Evolutionary conservation across 257 asterid genomes (phyloP).

Genomic region (Cynanchum wilfordii): DNA sequence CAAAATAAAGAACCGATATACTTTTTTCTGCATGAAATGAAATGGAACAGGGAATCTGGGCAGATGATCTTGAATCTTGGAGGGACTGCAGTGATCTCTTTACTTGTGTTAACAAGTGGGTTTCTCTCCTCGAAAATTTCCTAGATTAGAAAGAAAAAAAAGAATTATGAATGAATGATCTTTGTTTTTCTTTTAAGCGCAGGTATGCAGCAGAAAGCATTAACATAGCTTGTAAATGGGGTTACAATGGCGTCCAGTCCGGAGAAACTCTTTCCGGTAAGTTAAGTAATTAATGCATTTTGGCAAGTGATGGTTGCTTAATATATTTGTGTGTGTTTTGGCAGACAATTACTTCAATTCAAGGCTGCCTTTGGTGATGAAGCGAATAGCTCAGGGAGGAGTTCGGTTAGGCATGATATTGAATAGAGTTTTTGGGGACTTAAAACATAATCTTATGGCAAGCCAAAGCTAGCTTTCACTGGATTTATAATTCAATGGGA

Average conservation of each 20-base stretch:
- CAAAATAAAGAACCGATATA: neutral
- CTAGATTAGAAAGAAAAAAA: neutral
- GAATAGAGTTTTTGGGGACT: constrained; percentile 45
- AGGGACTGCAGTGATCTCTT: constrained; percentile 47
- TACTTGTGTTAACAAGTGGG: constrained; percentile 71
- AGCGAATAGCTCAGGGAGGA: constrained; percentile 91
- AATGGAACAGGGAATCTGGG: constrained; percentile 64
- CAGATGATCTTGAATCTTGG: constrained; percentile 70
- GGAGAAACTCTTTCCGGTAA: constrained; percentile 84
- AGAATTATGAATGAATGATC: neutral
- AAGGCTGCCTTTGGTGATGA: constrained; percentile 71
- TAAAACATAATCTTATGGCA: constrained; percentile 28
- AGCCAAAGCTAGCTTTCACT: too few species aligned
- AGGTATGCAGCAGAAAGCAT: constrained; percentile 87
- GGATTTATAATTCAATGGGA: too few species aligned
- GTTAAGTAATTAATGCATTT: neutral
- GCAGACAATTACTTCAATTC: constrained; percentile 74
- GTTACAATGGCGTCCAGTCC: constrained; percentile 66
- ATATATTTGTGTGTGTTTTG: neutral
- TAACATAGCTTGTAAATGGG: constrained; percentile 79
- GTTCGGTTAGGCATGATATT: constrained; percentile 81
- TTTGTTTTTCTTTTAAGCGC: neutral
- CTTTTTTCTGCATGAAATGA: neutral
- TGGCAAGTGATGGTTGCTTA: constrained; percentile 21
- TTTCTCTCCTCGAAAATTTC: neutral